These are phyloP conservation scores for Sarcodon sp. DNA, from an alignment of 768 basidiomycete species.

Conservation along the genomic window DNA sequence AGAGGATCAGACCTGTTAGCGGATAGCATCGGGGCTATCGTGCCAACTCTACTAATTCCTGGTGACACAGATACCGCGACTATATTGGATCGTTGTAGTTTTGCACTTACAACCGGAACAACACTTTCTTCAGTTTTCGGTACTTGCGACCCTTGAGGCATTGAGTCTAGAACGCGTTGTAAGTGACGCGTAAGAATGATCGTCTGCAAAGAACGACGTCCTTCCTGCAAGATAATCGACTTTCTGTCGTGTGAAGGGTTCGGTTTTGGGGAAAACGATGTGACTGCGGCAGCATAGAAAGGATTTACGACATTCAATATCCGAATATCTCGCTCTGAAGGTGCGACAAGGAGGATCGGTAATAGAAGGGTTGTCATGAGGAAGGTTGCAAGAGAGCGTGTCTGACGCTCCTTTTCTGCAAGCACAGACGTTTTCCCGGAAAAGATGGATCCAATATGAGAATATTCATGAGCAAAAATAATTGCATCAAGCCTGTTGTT, in stretches of 20 bases:
- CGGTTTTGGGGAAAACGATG: slow-evolving; percentile 19
- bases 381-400: slow-evolving; percentile 56
- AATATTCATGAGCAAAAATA: slow-evolving; percentile 69
- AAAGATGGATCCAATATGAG: slow-evolving; percentile 32
- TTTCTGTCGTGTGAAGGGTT: slow-evolving; percentile 11
- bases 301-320: slow-evolving; percentile 80
- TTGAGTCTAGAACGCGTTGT: slow-evolving; percentile 73
- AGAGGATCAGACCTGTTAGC: slow-evolving; percentile 27
- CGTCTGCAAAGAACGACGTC: slow-evolving; percentile 49
- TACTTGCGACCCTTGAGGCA: slow-evolving; percentile 40
- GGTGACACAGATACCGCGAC: slow-evolving; percentile 64
- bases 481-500: slow-evolving; percentile 68
- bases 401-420: slow-evolving; percentile 28
- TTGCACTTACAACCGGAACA: slow-evolving; percentile 25
- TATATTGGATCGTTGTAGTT: slow-evolving; percentile 56
- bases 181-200: slow-evolving; percentile 63
- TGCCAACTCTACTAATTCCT: slow-evolving; percentile 63
- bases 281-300: slow-evolving; percentile 74
- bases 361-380: slow-evolving; percentile 68
- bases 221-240: slow-evolving; percentile 40
- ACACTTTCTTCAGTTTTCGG: slow-evolving; percentile 15
- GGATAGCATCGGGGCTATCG: slow-evolving; percentile 40
- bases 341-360: slow-evolving; percentile 69
- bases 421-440: slow-evolving; percentile 8
- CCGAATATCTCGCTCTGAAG: slow-evolving; percentile 84